These are phyloP conservation scores for Ophiorrhiza pumila DNA, from an alignment of 257 asterid genomes.

Conservation along the genomic window DNA sequence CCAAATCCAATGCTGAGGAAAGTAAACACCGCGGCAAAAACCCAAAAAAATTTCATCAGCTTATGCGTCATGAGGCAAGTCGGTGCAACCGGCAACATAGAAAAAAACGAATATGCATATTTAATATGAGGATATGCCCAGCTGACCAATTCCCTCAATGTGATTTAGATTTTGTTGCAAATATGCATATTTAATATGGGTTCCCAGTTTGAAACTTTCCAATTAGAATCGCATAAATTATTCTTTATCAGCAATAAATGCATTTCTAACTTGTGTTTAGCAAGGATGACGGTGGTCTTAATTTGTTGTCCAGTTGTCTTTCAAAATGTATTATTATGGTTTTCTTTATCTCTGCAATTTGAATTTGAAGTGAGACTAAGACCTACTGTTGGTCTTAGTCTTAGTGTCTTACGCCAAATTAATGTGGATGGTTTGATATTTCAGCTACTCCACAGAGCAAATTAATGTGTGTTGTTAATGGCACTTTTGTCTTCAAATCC, in stretches of 20 bases:
- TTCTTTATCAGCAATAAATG: not conserved
- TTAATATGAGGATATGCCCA: not conserved
- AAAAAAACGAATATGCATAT: too few species aligned
- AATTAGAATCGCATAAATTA: not conserved
- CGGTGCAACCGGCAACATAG: not conserved
- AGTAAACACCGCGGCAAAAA: not conserved
- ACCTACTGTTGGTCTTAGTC: not conserved
- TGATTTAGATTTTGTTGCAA: not conserved
- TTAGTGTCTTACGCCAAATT: not conserved
- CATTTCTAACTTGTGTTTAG: not conserved
- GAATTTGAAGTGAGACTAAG: not conserved
- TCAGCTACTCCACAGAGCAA: not conserved
- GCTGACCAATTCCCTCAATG: not conserved
- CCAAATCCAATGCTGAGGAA: not conserved
- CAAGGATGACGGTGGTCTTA: not conserved
- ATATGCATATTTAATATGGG: not conserved
- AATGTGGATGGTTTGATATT: too few species aligned
- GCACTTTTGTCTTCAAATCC: too few species aligned
- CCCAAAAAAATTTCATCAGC: not conserved
- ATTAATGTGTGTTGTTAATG: too few species aligned
- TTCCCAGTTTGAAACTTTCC: conserved; percentile 7
- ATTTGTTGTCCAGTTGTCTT: not conserved
- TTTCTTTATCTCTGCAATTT: too few species aligned
- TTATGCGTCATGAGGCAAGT: not conserved
- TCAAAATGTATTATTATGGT: too few species aligned